phyloP scores from a whole-genome alignment of 2,329 filamentous ascomycete species.

The Aspergillus pseudotamarii region DNA sequence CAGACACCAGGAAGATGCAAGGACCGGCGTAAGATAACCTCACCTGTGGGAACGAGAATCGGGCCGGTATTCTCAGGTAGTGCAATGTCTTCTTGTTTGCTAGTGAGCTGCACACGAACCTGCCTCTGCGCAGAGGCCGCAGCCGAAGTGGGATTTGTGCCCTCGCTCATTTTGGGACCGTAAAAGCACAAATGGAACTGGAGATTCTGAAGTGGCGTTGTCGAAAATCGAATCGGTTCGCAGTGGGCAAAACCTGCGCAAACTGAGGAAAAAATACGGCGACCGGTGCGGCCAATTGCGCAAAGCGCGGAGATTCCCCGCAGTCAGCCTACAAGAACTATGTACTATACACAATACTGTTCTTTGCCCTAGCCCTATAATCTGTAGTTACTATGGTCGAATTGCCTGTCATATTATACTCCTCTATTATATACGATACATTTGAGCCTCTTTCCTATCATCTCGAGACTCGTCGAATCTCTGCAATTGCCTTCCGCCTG shows the following conservation, averaged over 20 bases:
- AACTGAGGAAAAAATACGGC: slow-evolving; percentile 43
- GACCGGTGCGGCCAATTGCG: slow-evolving; percentile 43
- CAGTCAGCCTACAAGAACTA: not conserved
- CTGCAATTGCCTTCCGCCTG: slow-evolving; percentile 59
- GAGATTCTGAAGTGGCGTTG: not conserved
- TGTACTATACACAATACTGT: not conserved
- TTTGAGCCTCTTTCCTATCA: slow-evolving; percentile 12
- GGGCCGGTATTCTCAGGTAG: slow-evolving; percentile 58
- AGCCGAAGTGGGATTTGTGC: slow-evolving; percentile 19
- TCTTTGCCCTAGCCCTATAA: not conserved
- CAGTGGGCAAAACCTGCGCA: slow-evolving; percentile 32
- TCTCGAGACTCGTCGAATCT: slow-evolving; percentile 51
- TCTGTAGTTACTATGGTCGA: not conserved
- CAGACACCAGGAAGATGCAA: not conserved
- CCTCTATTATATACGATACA: slow-evolving; percentile 5
- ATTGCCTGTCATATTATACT: not conserved
- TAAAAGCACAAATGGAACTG: not conserved
- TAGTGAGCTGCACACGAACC: slow-evolving; percentile 58
- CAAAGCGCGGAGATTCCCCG: slow-evolving; percentile 38
- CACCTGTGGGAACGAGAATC: slow-evolving; percentile 61
- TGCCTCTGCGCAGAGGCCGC: slow-evolving; percentile 44
- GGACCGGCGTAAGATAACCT: slow-evolving; percentile 20
- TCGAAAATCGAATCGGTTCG: slow-evolving; percentile 20
- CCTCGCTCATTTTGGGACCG: slow-evolving; percentile 30
- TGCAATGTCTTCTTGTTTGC: slow-evolving; percentile 56